A percentile compares a stretch with the other conserved stretches of the same genome.
phyloP scores from a whole-genome alignment of 495 filamentous ascomycete species.

The Trichoderma gamsii region DNA sequence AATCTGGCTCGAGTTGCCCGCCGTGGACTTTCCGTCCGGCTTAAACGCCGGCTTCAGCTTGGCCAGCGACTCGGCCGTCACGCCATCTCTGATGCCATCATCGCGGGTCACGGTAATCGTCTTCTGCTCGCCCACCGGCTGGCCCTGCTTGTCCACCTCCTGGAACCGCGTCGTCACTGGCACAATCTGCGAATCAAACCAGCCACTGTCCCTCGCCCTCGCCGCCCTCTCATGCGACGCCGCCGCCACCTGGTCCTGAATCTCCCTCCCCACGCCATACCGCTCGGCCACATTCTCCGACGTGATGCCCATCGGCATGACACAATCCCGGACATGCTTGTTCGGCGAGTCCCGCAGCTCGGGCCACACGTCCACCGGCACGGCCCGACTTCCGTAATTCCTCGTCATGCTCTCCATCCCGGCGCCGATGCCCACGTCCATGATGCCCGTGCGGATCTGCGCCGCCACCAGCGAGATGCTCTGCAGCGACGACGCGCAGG shows the following conservation, averaged over 20 bases:
- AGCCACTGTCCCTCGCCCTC: slow-evolving; percentile 58
- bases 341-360: slow-evolving; percentile 57
- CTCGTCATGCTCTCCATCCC: slow-evolving; percentile 93
- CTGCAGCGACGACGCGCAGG: slow-evolving; percentile 72
- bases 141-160: slow-evolving; percentile 53
- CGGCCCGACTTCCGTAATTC: slow-evolving; percentile 77
- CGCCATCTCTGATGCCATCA: slow-evolving; percentile 70
- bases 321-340: slow-evolving; percentile 72
- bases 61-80: slow-evolving; percentile 61
- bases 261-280: slow-evolving; percentile 64
- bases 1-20: slow-evolving; percentile 81
- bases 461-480: slow-evolving; percentile 66
- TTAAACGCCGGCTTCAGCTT: slow-evolving; percentile 83
- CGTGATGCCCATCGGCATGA: slow-evolving; percentile 94
- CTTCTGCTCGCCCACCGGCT: slow-evolving; percentile 45
- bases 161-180: slow-evolving; percentile 61
- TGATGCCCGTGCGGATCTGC: slow-evolving; percentile 62
- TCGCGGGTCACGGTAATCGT: slow-evolving; percentile 59
- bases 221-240: slow-evolving; percentile 65
- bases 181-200: slow-evolving; percentile 74
- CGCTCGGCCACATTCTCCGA: slow-evolving; percentile 80
- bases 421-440: slow-evolving; percentile 75
- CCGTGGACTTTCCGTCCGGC: slow-evolving; percentile 64
- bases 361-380: slow-evolving; percentile 76
- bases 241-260: slow-evolving; percentile 80